These are phyloP conservation scores for Torulaspora pretoriensis DNA, from an alignment of 1,139 yeast genomes.

Conservation along the genomic window DNA sequence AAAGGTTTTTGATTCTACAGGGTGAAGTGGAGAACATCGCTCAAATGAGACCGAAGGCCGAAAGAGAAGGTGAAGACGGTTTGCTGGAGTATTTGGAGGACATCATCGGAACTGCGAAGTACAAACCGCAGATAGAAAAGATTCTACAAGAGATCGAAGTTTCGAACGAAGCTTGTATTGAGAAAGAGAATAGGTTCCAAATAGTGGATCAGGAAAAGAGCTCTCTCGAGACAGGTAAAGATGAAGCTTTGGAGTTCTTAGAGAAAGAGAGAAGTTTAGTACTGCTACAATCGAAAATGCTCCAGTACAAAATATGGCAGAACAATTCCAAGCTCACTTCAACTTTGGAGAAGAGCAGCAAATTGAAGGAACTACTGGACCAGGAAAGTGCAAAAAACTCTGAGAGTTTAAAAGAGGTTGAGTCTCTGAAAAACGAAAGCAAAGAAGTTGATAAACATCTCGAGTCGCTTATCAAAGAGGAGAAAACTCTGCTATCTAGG, in stretches of 20 bases:
- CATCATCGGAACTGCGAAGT: constrained; percentile 88
- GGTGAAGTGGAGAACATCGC: constrained; percentile 99
- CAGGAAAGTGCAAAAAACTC: constrained; percentile 48
- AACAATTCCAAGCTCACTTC: constrained; percentile 42
- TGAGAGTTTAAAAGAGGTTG: constrained; percentile 42
- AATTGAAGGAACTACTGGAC: constrained; percentile 44
- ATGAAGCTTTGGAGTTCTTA: constrained; percentile 64
- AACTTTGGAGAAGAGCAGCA: constrained; percentile 38
- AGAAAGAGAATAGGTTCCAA: constrained; percentile 74
- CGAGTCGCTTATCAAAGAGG: constrained; percentile 39
- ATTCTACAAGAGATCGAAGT: constrained; percentile 57
- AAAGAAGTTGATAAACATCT: constrained; percentile 38
- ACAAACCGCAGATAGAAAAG: constrained; percentile 72
- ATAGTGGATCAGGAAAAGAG: constrained; percentile 75
- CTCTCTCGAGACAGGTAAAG: constrained; percentile 63
- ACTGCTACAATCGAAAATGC: constrained; percentile 50
- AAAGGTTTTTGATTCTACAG: constrained; percentile 87
- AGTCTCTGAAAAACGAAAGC: constrained; percentile 36
- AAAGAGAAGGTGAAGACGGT: constrained; percentile 88
- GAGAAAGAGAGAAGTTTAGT: constrained; percentile 60
- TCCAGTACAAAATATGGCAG: constrained; percentile 50
- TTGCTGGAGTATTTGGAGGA: constrained; percentile 90
- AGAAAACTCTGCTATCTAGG: constrained; percentile 35
- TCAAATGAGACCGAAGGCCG: constrained; percentile 97
- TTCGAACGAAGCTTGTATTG: constrained; percentile 72